Evolutionary conservation across 371 early-diverging fungal genomes (phyloP).

Genomic region (Zopfochytrium polystomum): DNA sequence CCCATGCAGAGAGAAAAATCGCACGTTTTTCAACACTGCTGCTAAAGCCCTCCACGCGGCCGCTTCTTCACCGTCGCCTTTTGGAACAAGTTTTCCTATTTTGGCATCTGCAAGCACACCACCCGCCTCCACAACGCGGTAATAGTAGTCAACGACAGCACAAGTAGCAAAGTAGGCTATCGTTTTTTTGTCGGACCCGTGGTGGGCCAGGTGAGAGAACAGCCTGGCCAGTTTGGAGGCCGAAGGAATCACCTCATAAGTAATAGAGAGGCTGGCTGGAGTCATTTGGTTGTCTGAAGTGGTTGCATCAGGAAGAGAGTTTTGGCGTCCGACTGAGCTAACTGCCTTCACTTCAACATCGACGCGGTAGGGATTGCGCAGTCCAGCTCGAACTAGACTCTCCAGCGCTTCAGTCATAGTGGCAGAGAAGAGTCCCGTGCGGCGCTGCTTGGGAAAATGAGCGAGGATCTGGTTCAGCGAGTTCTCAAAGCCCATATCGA

Average conservation of each 20-base stretch:
- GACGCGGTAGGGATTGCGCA: slow-evolving; percentile 88
- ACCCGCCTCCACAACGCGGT: slow-evolving; percentile 47
- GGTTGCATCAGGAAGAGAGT: background rate
- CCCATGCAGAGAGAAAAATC: slow-evolving; percentile 84
- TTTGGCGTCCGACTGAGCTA: slow-evolving; percentile 5
- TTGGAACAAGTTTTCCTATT: slow-evolving; percentile 1
- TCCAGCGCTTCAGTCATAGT: slow-evolving; percentile 92
- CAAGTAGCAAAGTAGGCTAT: slow-evolving; percentile 95
- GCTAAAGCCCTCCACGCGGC: slow-evolving; percentile 14
- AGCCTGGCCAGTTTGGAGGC: slow-evolving; percentile 79
- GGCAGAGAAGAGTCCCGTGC: slow-evolving; percentile 97
- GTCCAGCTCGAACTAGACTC: slow-evolving; percentile 81
- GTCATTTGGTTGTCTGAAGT: slow-evolving; percentile 17
- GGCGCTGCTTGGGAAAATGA: slow-evolving; percentile 85
- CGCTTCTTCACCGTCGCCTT: background rate
- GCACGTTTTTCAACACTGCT: slow-evolving; percentile 46
- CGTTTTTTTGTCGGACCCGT: slow-evolving; percentile 67
- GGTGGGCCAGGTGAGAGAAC: slow-evolving; percentile 56
- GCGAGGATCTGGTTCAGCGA: slow-evolving; percentile 76
- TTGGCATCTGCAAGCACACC: background rate
- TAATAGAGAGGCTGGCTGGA: slow-evolving; percentile 60
- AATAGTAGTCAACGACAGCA: slow-evolving; percentile 91
- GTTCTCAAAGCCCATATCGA: slow-evolving; percentile 92
- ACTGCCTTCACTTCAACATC: slow-evolving; percentile 72
- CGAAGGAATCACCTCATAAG: slow-evolving; percentile 70